Percentiles rank a stretch among this genome's conserved stretches.
These are phyloP conservation scores for Pezicula rhizophila DNA, from an alignment of 2,329 filamentous ascomycete species.

Conservation along the genomic window DNA sequence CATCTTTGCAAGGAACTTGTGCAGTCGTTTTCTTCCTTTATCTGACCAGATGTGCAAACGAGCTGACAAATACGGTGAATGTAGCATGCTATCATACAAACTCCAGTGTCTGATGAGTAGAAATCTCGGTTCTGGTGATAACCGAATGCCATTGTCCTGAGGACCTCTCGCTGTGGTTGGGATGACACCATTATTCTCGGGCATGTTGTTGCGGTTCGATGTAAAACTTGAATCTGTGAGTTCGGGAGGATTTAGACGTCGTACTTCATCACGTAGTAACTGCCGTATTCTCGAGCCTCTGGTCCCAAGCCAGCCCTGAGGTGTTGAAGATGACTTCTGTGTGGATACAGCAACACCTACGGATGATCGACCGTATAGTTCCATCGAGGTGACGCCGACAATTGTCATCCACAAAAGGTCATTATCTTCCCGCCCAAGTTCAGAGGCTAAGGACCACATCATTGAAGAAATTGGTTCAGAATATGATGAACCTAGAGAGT, in stretches of 20 bases:
- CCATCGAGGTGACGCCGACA: slow-evolving; percentile 89
- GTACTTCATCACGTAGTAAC: slow-evolving; percentile 85
- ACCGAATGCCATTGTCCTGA: slow-evolving; percentile 83
- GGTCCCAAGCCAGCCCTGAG: slow-evolving; percentile 72
- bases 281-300: slow-evolving; percentile 80
- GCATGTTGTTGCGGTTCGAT: slow-evolving; percentile 53
- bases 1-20: slow-evolving; percentile 97
- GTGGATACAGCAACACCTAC: slow-evolving; percentile 65
- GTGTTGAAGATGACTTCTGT: slow-evolving; percentile 47
- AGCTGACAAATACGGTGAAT: slow-evolving; percentile 90
- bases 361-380: slow-evolving; percentile 81
- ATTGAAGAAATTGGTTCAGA: slow-evolving; percentile 93
- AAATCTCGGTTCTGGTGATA: slow-evolving; percentile 91
- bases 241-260: slow-evolving; percentile 80
- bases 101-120: slow-evolving; percentile 94
- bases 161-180: slow-evolving; percentile 83
- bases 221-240: slow-evolving; percentile 46
- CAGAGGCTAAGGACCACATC: slow-evolving; percentile 89
- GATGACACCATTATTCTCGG: slow-evolving; percentile 73
- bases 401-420: slow-evolving; percentile 93
- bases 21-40: slow-evolving; percentile 75
- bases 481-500: slow-evolving; percentile 80
- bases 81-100: slow-evolving; percentile 96
- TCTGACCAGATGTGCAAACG: slow-evolving; percentile 94
- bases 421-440: slow-evolving; percentile 93